phyloP scores from a whole-genome alignment of 2,329 filamentous ascomycete genomes.

The Epichloe coenophiala region DNA sequence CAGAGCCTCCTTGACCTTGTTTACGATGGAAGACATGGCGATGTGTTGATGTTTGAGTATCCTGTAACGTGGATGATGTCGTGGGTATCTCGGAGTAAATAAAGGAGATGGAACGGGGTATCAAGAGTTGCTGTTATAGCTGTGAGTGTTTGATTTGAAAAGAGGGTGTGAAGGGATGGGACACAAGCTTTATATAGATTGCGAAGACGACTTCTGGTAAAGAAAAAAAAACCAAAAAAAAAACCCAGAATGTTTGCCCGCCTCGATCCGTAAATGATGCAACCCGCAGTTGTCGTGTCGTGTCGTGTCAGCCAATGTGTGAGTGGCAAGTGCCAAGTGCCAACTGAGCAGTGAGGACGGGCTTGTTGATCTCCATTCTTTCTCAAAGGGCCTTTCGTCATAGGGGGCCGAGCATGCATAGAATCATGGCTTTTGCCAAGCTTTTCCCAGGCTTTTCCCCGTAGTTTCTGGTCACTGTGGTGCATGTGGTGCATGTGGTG shows the following conservation, averaged over 20 bases:
- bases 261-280: background rate
- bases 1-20: slow-evolving; percentile 47
- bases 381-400: slow-evolving; percentile 3
- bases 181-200: slow-evolving; percentile 4
- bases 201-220: background rate
- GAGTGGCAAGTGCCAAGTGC: background rate
- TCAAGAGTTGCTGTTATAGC: background rate
- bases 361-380: background rate
- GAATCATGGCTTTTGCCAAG: background rate
- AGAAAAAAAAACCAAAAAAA: background rate
- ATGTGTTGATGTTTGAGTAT: background rate
- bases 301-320: background rate
- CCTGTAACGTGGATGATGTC: background rate
- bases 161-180: background rate
- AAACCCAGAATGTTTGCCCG: background rate
- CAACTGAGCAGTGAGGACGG: background rate
- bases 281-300: background rate
- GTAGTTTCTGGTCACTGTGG: background rate
- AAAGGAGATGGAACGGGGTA: background rate
- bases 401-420: background rate
- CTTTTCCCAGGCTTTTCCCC: background rate
- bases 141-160: background rate
- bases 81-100: slow-evolving; percentile 3
- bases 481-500: too few species aligned
- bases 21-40: slow-evolving; percentile 40